A percentile compares a stretch with the other conserved stretches of the same genome.
phyloP scores from a whole-genome alignment of 73 alveolate genomes.

The Paramecium caudatum region DNA sequence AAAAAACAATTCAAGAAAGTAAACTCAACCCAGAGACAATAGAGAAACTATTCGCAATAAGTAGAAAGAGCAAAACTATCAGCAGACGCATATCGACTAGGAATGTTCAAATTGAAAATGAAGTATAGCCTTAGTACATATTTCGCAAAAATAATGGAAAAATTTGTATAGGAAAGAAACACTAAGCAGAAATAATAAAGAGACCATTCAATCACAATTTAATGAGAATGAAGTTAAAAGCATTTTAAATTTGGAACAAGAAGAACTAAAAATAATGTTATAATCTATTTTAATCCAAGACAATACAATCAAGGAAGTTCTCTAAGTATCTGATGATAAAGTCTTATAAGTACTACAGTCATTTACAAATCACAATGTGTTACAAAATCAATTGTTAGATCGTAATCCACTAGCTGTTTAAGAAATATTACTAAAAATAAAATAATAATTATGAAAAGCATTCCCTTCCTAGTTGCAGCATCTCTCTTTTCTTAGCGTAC shows the following conservation, averaged over 20 bases:
- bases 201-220: neutral
- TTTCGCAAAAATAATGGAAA: conserved; percentile 1
- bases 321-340: conserved; percentile 11
- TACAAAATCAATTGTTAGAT: neutral
- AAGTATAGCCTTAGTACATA: neutral
- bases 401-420: conserved; percentile 17
- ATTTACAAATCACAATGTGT: neutral
- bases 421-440: too few relatives aligned
- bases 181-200: neutral
- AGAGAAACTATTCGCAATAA: neutral
- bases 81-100: conserved; percentile 32
- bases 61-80: neutral
- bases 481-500: neutral
- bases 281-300: neutral
- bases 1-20: too few relatives aligned
- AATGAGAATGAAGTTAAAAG: conserved; percentile 34
- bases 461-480: neutral
- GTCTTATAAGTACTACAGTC: neutral
- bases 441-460: conserved; percentile 19
- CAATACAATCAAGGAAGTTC: neutral
- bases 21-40: neutral
- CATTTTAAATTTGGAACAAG: conserved; percentile 8
- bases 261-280: neutral
- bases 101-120: neutral
- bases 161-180: neutral